These are phyloP conservation scores for Fraxinus excelsior DNA, from an alignment of 257 asterid species.

Conservation along the genomic window DNA sequence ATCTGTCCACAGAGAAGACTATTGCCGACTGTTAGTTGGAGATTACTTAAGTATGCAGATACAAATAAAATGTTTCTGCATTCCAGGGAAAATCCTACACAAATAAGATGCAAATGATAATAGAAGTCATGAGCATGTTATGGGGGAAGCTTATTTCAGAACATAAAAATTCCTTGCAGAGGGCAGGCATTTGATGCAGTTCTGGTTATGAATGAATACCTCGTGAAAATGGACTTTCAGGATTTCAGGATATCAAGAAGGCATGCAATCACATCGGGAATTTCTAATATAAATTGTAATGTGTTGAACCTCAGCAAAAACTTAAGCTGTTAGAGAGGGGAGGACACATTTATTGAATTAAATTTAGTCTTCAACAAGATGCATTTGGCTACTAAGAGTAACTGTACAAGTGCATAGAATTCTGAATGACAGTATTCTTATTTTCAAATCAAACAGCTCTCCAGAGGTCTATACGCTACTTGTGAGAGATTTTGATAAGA, in stretches of 20 bases:
- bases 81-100: not conserved
- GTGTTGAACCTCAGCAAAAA: not conserved
- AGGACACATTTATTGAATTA: too few relatives aligned
- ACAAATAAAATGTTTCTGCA: not conserved
- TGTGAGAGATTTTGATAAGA: not conserved
- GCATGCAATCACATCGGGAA: not conserved
- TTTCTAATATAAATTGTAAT: too few relatives aligned
- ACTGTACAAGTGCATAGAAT: not conserved
- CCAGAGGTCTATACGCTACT: not conserved
- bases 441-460: not conserved
- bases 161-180: not conserved
- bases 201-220: not conserved
- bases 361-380: not conserved
- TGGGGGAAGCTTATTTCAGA: not conserved
- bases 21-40: not conserved
- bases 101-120: not conserved
- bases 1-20: constrained; percentile 3
- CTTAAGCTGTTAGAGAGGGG: not conserved
- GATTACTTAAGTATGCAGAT: not conserved
- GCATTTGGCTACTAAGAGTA: not conserved
- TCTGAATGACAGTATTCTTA: not conserved
- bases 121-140: not conserved
- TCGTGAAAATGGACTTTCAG: not conserved
- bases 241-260: not conserved
- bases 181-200: not conserved